Conservation (phyloP, 1,284 basidiomycete genomes). For the Cystobasidiaceae sp. region DNA sequence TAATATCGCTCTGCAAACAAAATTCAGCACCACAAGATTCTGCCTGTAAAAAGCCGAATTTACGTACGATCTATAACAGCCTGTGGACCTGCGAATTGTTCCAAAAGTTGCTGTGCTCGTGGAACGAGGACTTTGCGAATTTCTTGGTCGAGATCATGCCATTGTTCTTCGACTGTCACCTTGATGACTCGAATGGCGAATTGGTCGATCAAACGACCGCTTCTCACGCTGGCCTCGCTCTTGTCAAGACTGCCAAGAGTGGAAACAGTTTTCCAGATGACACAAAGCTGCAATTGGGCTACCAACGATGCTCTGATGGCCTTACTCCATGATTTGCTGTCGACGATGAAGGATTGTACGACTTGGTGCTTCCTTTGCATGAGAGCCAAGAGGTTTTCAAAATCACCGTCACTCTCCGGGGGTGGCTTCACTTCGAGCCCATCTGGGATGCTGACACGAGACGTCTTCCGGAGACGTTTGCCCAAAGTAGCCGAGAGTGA, state of each 20-base stretch:
- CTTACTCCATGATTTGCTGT: conserved; percentile 24
- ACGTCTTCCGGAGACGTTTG: not conserved
- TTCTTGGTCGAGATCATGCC: conserved; percentile 26
- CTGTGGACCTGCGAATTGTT: conserved; percentile 33
- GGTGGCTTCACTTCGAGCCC: not conserved
- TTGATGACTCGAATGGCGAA: conserved; percentile 8
- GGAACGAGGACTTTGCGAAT: conserved; percentile 8
- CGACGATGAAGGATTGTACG: conserved; percentile 14
- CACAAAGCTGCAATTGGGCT: conserved; percentile 1
- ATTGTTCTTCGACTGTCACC: conserved; percentile 5
- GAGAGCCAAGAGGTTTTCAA: not conserved
- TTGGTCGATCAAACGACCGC: conserved; percentile 9
- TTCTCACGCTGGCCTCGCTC: not conserved
- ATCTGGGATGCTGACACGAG: not conserved
- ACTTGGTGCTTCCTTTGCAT: conserved; percentile 9
- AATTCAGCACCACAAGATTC: conserved; percentile 35
- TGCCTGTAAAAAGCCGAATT: conserved; percentile 32
- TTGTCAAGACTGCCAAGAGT: not conserved
- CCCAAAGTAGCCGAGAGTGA: not conserved
- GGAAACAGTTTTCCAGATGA: conserved; percentile 18
- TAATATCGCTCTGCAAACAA: conserved; percentile 36
- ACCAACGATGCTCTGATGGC: conserved; percentile 14
- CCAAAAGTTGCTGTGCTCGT: conserved; percentile 9
- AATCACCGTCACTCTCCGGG: conserved; percentile 4
- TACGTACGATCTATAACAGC: conserved; percentile 23